A percentile compares a stretch with the other conserved stretches of the same genome.
Conservation (phyloP, 257 asterid species). For the Hygrophila difformis region DNA sequence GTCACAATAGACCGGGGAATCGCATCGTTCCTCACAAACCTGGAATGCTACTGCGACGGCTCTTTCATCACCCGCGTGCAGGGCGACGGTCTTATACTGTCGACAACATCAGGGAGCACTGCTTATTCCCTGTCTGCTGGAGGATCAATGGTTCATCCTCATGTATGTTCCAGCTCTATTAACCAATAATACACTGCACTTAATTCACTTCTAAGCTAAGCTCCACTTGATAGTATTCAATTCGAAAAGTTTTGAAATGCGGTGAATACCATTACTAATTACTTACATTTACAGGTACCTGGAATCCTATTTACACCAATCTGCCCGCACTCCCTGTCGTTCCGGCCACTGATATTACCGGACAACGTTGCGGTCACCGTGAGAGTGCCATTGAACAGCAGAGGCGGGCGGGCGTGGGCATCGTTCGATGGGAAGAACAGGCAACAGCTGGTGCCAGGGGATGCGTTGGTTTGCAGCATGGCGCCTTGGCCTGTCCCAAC, state of each 20-base stretch:
- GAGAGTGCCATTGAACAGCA: slow-evolving; percentile 77
- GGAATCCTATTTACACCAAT: slow-evolving; percentile 92
- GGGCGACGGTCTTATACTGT: slow-evolving; percentile 83
- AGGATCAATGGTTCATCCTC: slow-evolving; percentile 99
- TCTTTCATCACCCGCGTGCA: slow-evolving; percentile 86
- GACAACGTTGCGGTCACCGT: slow-evolving; percentile 78
- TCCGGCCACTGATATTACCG: slow-evolving; percentile 86
- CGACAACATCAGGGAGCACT: slow-evolving; percentile 98
- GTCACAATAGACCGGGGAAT: slow-evolving; percentile 97
- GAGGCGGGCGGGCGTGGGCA: slow-evolving; percentile 96
- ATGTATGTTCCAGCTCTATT: too few species aligned
- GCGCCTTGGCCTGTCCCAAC: slow-evolving; percentile 99
- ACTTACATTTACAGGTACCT: slow-evolving; percentile 74
- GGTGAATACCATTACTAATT: too few species aligned
- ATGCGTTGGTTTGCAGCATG: slow-evolving; percentile 92
- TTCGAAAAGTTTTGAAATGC: too few species aligned
- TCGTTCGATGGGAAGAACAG: slow-evolving; percentile 94
- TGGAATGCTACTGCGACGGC: slow-evolving; percentile 48
- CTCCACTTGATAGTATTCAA: too few species aligned
- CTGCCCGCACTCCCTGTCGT: slow-evolving; percentile 94
- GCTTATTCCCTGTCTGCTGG: slow-evolving; percentile 99
- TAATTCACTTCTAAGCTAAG: too few species aligned
- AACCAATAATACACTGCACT: too few species aligned
- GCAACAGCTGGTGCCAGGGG: slow-evolving; percentile 78
- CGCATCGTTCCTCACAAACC: slow-evolving; percentile 82